These are phyloP conservation scores for Aspergillus affinis DNA, from an alignment of 495 filamentous ascomycete genomes.

Conservation along the genomic window DNA sequence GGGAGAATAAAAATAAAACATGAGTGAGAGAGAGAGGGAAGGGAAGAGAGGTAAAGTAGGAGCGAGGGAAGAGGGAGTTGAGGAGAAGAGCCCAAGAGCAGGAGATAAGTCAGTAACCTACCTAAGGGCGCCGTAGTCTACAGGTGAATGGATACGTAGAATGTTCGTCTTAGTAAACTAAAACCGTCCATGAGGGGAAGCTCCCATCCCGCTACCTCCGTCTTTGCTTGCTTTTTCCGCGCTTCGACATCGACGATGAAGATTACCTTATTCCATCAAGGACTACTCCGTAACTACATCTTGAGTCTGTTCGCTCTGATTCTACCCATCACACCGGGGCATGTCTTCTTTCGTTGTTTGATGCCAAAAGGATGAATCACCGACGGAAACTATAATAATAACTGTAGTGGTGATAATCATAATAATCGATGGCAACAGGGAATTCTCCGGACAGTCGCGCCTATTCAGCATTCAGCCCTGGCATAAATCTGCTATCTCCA, in stretches of 20 bases:
- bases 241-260: background rate
- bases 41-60: constrained; percentile 18
- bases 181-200: background rate
- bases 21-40: constrained; percentile 14
- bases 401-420: too few relatives aligned
- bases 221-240: constrained; percentile 14
- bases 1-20: constrained; percentile 1
- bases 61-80: constrained; percentile 11
- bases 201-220: constrained; percentile 18
- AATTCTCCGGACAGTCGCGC: background rate
- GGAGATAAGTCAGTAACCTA: constrained; percentile 9
- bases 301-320: too few relatives aligned
- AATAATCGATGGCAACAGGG: background rate
- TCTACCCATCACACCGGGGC: too few relatives aligned
- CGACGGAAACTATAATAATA: too few relatives aligned
- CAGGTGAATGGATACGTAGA: constrained; percentile 29
- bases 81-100: constrained; percentile 8
- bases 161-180: background rate
- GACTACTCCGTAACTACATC: too few relatives aligned
- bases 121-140: background rate
- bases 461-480: background rate
- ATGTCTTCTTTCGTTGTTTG: too few relatives aligned
- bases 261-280: too few relatives aligned
- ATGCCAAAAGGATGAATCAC: too few relatives aligned
- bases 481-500: background rate